Percentiles rank a stretch among this genome's conserved stretches.
phyloP scores from a whole-genome alignment of 352 stramenopile species.

The Achlya hypogyna region DNA sequence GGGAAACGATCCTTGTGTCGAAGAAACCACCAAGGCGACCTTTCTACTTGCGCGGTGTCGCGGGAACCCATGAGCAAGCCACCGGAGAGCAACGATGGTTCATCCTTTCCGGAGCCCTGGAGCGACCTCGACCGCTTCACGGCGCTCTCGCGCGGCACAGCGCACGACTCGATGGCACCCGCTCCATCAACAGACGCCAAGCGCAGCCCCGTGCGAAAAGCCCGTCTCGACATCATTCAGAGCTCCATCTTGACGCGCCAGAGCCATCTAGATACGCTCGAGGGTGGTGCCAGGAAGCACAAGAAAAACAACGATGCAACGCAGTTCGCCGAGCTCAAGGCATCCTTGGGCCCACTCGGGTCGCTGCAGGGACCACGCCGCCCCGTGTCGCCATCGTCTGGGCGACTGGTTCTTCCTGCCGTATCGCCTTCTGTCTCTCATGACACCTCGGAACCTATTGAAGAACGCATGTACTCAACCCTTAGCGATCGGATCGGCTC shows the following conservation, averaged over 20 bases:
- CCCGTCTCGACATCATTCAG: slow-evolving; percentile 74
- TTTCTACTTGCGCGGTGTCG: slow-evolving; percentile 1
- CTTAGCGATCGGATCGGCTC: slow-evolving; percentile 72
- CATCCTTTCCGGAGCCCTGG: slow-evolving; percentile 17
- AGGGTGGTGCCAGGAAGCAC: neutral
- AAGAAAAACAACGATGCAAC: slow-evolving; percentile 5
- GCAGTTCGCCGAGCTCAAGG: slow-evolving; percentile 27
- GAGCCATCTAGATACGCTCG: slow-evolving; percentile 28
- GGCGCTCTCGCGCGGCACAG: slow-evolving; percentile 30
- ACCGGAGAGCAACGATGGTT: neutral
- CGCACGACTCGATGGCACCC: slow-evolving; percentile 31
- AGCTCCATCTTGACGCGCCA: slow-evolving; percentile 72
- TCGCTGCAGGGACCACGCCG: slow-evolving; percentile 38
- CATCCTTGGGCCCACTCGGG: slow-evolving; percentile 50
- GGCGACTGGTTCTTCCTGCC: slow-evolving; percentile 30
- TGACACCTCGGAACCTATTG: neutral
- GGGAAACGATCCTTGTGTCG: neutral
- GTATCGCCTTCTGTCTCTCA: neutral
- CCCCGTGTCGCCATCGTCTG: slow-evolving; percentile 23
- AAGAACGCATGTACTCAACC: slow-evolving; percentile 68
- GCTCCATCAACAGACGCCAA: neutral
- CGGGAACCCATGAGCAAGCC: slow-evolving; percentile 7
- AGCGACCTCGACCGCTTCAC: slow-evolving; percentile 24
- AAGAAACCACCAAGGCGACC: neutral
- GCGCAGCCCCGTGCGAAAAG: slow-evolving; percentile 56